Percentiles rank a stretch among this genome's conserved stretches.
Conservation (phyloP, 148 eudicot species). For the Fagopyrum esculentum region DNA sequence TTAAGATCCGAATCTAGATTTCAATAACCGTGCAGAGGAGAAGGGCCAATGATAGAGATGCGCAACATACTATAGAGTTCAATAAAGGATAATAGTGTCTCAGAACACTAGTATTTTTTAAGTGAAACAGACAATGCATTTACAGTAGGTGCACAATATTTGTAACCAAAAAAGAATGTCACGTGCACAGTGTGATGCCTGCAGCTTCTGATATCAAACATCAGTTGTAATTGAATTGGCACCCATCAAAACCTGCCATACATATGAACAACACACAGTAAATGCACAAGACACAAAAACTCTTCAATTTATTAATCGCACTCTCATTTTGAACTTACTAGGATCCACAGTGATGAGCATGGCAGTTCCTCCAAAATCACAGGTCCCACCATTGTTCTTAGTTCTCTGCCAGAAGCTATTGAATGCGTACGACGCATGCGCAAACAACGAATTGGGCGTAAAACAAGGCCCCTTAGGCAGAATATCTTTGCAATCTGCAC, state of each 20-base stretch:
- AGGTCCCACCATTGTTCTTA: constrained; percentile 36
- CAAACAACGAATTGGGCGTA: constrained; percentile 32
- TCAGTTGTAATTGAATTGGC: constrained; percentile 21
- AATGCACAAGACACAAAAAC: not conserved
- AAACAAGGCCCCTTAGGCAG: constrained; percentile 33
- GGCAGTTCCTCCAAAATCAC: constrained; percentile 51
- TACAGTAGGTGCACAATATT: not conserved
- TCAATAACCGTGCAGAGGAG: no score
- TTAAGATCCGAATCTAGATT: no score
- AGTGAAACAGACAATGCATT: no score
- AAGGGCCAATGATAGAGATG: no score
- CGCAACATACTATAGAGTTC: no score
- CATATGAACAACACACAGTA: not conserved
- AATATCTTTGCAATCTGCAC: constrained; percentile 30
- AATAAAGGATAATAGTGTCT: no score
- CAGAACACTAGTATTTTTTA: no score
- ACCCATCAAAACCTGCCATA: constrained; percentile 25
- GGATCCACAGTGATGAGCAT: constrained; percentile 48
- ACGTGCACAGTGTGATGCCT: not conserved
- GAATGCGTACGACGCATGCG: constrained; percentile 55
- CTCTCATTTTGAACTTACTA: constrained; percentile 24
- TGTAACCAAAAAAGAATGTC: not conserved
- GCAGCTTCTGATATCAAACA: not conserved
- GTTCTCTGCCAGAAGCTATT: constrained; percentile 59
- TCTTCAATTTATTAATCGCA: not conserved